Base-by-base conservation (phyloP, 2,329 filamentous ascomycete genomes). In the Sclerotinia spermophila region DNA sequence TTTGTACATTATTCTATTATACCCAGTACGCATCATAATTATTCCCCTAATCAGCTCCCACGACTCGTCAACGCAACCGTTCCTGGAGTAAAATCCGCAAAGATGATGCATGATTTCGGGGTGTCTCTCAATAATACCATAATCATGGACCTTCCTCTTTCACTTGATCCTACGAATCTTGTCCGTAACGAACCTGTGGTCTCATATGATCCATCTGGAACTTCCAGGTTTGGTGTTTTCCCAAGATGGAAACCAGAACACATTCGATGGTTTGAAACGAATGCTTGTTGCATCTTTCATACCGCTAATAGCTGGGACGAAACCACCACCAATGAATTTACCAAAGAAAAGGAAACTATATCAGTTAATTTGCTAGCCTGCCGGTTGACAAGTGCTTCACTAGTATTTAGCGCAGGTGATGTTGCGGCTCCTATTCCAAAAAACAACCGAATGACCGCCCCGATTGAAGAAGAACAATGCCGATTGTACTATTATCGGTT, bases 21-120 rank as follows among this genome's bases (percentile, higher is more conserved):
- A 58, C 84, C 85, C 2, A 77, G 78, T 58, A 78, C 76, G 44
- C 76, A 76, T 68, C 71, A 72, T 58, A 74, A 58, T 78, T 82
- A 8, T 73, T 77, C 51, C 70, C 76, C 19, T 68, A 71, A 60
- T 71, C 74, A 73, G 42, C 76, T 77, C 0, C 70, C 76, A 0
- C 74, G 76, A 65, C 71, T 78, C 42, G 70, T 90, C 70, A 87
- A 87, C 73, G 80, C 82, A 10, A 82, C 88, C 0, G 83, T 92
- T 0, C 85, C 88, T 0, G 89, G 89, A 0, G 83, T 92, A 38
- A 81, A 82, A 5, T 86, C 86, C 1, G 86, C 89, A 2, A 91
- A 90, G 77, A 90, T 92, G 85, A 92, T 92, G 89, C 90, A 92
- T 76, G 90, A 92, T 77, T 92, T 92, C 79, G 90, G 90, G 21